Percentiles rank a stretch among this genome's conserved stretches.
Conservation (phyloP, 108 stramenopile genomes). For the Seminavis robusta region DNA sequence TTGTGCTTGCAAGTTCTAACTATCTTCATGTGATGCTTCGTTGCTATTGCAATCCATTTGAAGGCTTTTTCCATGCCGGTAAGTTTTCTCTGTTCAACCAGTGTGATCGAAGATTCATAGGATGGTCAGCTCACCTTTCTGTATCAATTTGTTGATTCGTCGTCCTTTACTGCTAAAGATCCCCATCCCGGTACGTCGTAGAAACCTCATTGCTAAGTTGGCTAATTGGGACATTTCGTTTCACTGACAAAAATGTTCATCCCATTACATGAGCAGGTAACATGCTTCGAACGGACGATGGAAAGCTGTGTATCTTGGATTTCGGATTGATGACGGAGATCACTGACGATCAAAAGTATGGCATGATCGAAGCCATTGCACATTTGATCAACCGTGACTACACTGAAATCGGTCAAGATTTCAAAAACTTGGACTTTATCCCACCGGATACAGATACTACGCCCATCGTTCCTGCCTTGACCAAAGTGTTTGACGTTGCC, state of each 20-base stretch:
- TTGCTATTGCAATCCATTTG: too few relatives aligned
- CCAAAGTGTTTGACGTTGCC: conserved; percentile 92
- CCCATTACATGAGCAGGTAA: conserved; percentile 59
- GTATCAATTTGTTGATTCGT: neutral
- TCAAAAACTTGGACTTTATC: conserved; percentile 91
- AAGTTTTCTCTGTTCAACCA: neutral
- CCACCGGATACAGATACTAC: conserved; percentile 84
- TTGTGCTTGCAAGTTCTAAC: too few relatives aligned
- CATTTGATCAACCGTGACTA: conserved; percentile 94
- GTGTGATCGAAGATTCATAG: too few relatives aligned
- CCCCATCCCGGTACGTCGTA: conserved; percentile 21
- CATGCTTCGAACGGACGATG: conserved; percentile 90
- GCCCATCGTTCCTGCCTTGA: conserved; percentile 92
- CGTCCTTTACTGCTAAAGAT: conserved; percentile 15
- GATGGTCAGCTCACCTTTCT: too few relatives aligned
- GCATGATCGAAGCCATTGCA: conserved; percentile 95
- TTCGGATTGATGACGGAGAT: conserved; percentile 96
- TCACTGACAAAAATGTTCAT: neutral
- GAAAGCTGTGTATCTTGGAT: conserved; percentile 90
- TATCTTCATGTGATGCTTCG: too few relatives aligned
- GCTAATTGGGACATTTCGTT: conserved; percentile 2
- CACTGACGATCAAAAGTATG: conserved; percentile 91
- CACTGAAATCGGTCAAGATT: conserved; percentile 90
- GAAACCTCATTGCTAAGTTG: neutral
- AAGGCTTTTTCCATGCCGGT: conserved; percentile 92